Evolutionary conservation across 192 early-diverging fungal genomes (phyloP), one percentile per base, ranked within the genome.

Genomic region (Backusella westeae): DNA sequence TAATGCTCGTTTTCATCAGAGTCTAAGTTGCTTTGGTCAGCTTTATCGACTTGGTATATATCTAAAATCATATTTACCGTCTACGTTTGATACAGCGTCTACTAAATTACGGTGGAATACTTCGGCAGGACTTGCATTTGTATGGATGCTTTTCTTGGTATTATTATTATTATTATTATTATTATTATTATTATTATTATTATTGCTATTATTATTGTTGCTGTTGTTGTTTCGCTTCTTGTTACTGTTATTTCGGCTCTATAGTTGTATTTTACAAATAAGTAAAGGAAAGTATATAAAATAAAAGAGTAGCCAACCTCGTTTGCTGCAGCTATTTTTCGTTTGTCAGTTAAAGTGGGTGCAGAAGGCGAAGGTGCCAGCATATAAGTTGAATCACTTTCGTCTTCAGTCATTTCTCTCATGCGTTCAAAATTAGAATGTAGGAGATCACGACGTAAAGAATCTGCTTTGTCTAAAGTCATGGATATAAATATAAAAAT

Each of bases 1-100:
- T 81, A 81, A 19, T 70, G 69, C 67, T 81, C 80, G 71, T 81
- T 81, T 67, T 81, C 80, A 44, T 81, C 80, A 10, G 80, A 81
- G 65, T 78, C 80, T 81, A 76, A 32, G 2, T n/a, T n/a, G 15
- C 19, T 49, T n/a, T 44, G 14, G 8, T 49, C n/a, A 49, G 46
- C 6, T 32, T 32, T 49, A 49, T 49, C 19, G 4, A 6, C 6
- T 49, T 49, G 0, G 10, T 4, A 15, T n/a, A n/a, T n/a, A n/a
- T 49, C n/a, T 53, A 2, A 52, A 23, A 3, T 1, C 44, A 26
- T 26, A 39, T 1, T 74, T 79, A 79, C 77, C 77, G 63, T 80
- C 78, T 53, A 75, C 78, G 35, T 80, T 80, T 6, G 78, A 80
- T 36, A 80, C 74, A 42, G 78, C 78, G 32, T 80, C 78, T 23